A percentile compares a stretch with the other conserved stretches of the same genome.
These are phyloP conservation scores for Metarhizium robertsii DNA, from an alignment of 2,329 filamentous ascomycete species.

Conservation along the genomic window DNA sequence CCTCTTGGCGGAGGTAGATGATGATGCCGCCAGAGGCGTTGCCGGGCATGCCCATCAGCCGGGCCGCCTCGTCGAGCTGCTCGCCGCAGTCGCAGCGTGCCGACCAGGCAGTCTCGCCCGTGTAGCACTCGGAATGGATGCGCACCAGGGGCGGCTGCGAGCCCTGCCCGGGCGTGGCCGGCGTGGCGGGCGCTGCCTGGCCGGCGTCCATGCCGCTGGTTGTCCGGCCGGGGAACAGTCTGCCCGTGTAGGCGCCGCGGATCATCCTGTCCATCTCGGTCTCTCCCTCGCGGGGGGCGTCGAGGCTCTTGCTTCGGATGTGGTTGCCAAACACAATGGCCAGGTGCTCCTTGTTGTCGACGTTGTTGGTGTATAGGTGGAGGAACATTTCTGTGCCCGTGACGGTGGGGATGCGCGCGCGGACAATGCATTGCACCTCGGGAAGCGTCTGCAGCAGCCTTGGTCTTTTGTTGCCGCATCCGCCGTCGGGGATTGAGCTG, in stretches of 20 bases:
- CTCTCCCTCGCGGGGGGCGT: constrained; percentile 64
- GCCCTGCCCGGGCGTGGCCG: constrained; percentile 1
- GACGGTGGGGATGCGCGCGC: constrained; percentile 89
- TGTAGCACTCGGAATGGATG: constrained; percentile 98
- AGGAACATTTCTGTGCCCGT: constrained; percentile 93
- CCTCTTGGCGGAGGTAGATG: constrained; percentile 91
- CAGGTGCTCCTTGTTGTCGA: constrained; percentile 91
- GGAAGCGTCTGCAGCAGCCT: constrained; percentile 68
- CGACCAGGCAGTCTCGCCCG: constrained; percentile 96
- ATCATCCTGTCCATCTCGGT: constrained; percentile 90
- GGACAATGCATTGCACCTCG: constrained; percentile 84
- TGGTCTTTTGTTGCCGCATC: constrained; percentile 56
- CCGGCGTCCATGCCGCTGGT: constrained; percentile 47
- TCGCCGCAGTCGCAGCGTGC: constrained; percentile 96
- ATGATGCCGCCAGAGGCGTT: constrained; percentile 72
- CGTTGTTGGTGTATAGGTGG: constrained; percentile 86
- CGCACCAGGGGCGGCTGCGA: constrained; percentile 60
- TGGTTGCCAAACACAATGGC: constrained; percentile 91
- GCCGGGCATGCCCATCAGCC: constrained; percentile 72
- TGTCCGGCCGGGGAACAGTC: constrained; percentile 75
- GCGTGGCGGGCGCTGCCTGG: neutral
- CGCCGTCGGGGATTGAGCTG: constrained; percentile 46
- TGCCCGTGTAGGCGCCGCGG: constrained; percentile 82
- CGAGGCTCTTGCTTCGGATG: constrained; percentile 66
- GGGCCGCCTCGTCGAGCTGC: constrained; percentile 90